Conservation (phyloP, 2,329 filamentous ascomycete species). For the Exophiala aquamarina region DNA sequence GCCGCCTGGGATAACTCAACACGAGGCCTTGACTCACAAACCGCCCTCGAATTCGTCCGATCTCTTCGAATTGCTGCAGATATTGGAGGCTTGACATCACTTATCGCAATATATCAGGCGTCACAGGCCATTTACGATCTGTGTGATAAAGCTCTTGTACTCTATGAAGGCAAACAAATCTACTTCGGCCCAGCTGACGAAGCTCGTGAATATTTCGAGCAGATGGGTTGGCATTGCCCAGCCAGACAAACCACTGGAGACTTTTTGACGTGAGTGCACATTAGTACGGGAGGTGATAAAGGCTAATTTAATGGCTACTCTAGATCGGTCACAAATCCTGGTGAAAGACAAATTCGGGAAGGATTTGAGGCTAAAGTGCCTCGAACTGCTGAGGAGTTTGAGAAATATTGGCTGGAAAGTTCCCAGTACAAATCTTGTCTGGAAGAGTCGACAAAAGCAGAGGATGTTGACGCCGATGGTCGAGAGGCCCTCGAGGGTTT, state of each 20-base stretch:
- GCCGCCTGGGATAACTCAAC: slow-evolving; percentile 56
- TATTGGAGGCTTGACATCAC: slow-evolving; percentile 49
- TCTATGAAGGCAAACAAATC: slow-evolving; percentile 66
- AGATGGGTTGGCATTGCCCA: slow-evolving; percentile 62
- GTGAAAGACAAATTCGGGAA: slow-evolving; percentile 45
- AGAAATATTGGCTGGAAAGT: slow-evolving; percentile 55
- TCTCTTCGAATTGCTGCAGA: slow-evolving; percentile 52
- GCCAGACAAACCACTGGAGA: slow-evolving; percentile 66
- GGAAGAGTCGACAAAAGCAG: slow-evolving; percentile 52
- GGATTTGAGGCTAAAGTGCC: slow-evolving; percentile 48
- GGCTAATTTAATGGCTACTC: no score
- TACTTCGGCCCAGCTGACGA: slow-evolving; percentile 63
- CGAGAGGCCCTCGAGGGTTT: slow-evolving; percentile 53
- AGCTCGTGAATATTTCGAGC: slow-evolving; percentile 65
- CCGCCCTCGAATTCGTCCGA: slow-evolving; percentile 58
- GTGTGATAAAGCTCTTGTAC: slow-evolving; percentile 69
- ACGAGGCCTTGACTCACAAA: slow-evolving; percentile 55
- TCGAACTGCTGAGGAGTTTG: slow-evolving; percentile 62
- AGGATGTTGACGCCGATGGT: slow-evolving; percentile 56
- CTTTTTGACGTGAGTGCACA: slow-evolving; percentile 64
- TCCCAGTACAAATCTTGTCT: slow-evolving; percentile 54
- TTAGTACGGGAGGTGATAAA: slow-evolving; percentile 53
- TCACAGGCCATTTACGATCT: slow-evolving; percentile 54
- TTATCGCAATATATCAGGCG: slow-evolving; percentile 59
- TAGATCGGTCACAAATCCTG: slow-evolving; percentile 59